These are phyloP conservation scores for Glonium stellatum DNA, from an alignment of 495 filamentous ascomycete genomes.

Conservation along the genomic window DNA sequence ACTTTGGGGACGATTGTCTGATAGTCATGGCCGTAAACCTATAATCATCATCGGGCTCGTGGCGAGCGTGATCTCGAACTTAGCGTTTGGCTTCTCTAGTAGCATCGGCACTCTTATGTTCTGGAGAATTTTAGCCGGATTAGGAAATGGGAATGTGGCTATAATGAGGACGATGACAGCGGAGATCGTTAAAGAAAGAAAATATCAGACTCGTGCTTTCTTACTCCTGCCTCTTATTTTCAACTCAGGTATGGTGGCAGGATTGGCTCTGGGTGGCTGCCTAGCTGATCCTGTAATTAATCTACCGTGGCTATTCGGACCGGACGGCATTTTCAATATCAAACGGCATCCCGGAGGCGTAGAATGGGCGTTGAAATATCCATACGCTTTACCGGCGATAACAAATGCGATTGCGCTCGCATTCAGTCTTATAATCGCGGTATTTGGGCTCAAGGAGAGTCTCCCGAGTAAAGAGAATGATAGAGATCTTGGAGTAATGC, in stretches of 20 bases:
- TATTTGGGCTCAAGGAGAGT: constrained; percentile 17
- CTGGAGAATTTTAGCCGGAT: constrained; percentile 64
- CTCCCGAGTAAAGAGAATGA: constrained; percentile 48
- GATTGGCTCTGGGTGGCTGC: constrained; percentile 76
- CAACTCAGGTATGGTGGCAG: constrained; percentile 76
- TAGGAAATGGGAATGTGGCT: constrained; percentile 63
- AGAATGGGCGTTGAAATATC: constrained; percentile 61
- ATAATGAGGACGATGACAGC: constrained; percentile 65
- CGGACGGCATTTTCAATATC: constrained; percentile 49
- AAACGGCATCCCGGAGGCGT: constrained; percentile 49
- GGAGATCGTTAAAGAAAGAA: constrained; percentile 53
- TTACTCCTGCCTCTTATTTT: constrained; percentile 72
- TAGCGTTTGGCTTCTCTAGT: constrained; percentile 71
- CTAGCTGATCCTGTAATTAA: constrained; percentile 67
- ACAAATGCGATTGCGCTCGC: constrained; percentile 63
- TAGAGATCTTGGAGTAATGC: constrained; percentile 44
- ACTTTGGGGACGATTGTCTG: constrained; percentile 67
- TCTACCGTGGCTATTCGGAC: constrained; percentile 55
- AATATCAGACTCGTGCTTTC: constrained; percentile 73
- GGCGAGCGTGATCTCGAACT: constrained; percentile 61
- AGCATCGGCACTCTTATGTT: constrained; percentile 63
- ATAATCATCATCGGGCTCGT: constrained; percentile 61
- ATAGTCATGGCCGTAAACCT: constrained; percentile 67
- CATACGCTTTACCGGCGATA: constrained; percentile 77
- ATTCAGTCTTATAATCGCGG: constrained; percentile 63